Percentiles rank a stretch among this genome's conserved stretches.
phyloP scores from a whole-genome alignment of 768 basidiomycete species.

The Termitomyces sp. region DNA sequence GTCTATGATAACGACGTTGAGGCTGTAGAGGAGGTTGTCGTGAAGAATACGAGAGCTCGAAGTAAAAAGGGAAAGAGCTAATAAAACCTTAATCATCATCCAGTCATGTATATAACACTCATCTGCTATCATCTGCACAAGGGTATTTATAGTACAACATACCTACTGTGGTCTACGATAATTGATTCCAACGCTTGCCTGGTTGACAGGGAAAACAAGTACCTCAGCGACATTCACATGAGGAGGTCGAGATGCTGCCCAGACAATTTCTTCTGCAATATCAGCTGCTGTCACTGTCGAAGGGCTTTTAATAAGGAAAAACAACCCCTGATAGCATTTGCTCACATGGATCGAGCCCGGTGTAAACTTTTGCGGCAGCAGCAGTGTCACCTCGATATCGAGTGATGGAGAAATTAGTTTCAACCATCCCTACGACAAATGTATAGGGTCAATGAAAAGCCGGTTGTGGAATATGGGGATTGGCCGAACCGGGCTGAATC shows the following conservation, averaged over 20 bases:
- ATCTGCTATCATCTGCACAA: slow-evolving; percentile 13
- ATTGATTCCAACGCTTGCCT: slow-evolving; percentile 62
- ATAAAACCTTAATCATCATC: slow-evolving; percentile 12
- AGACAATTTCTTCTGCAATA: slow-evolving; percentile 97
- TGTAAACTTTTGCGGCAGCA: slow-evolving; percentile 86
- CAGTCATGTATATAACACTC: slow-evolving; percentile 10
- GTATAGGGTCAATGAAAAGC: not conserved
- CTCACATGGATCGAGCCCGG: slow-evolving; percentile 82
- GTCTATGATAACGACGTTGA: slow-evolving; percentile 72
- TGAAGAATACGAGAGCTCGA: slow-evolving; percentile 54
- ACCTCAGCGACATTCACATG: slow-evolving; percentile 90
- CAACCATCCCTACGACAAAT: slow-evolving; percentile 60
- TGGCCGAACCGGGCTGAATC: slow-evolving; percentile 74
- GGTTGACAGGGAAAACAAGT: slow-evolving; percentile 73
- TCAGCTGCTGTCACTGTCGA: slow-evolving; percentile 70
- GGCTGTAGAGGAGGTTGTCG: slow-evolving; percentile 20
- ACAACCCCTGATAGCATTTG: slow-evolving; percentile 4
- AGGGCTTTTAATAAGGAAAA: slow-evolving; percentile 4
- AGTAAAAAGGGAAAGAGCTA: slow-evolving; percentile 42
- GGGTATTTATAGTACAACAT: slow-evolving; percentile 9
- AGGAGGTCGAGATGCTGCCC: slow-evolving; percentile 87
- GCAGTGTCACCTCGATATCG: slow-evolving; percentile 81
- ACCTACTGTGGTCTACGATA: slow-evolving; percentile 41
- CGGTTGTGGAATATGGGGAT: slow-evolving; percentile 11
- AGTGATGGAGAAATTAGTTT: slow-evolving; percentile 89